Evolutionary conservation across 371 early-diverging fungal species (phyloP), one percentile per base, ranked within the genome.

Genomic region (Basidiobolus meristosporus): DNA sequence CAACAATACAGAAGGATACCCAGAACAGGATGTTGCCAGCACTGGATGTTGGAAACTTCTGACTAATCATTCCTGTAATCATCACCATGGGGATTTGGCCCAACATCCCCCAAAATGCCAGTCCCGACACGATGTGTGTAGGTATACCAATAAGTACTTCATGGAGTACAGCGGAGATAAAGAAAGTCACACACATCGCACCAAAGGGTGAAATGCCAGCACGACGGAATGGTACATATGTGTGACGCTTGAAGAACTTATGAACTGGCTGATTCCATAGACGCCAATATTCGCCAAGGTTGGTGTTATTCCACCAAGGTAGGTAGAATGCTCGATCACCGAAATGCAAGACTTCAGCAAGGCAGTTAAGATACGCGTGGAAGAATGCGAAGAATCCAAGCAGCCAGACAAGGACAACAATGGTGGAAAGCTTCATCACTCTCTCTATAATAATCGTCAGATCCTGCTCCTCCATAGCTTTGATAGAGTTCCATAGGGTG

Each of bases 241-340:
- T 68, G 51, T 90, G 91, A 1, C 91, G 72, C 54, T 90, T 90
- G 54, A 83, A 75, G 51, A 73, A 82, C 28, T 70, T 63, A 60
- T 87, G 77, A 14, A 90, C 83, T 0, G 90, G 90, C 41, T 71
- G 57, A 59, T 90, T 90, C 91, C 91, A 90, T 17, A 80, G 59
- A 22, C 84, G 64, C 90, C 90, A 90, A 59, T 90, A 90, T 29
- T 69, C 68, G 7, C 70, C 76, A 40, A 90, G 58, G 19, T 82
- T 79, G 12, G 67, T 66, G 0, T 80, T 72, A 57, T 90, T 90
- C 91, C 91, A 90, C 90, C 89, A 89, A 30, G 79, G 73, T 20
- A 75, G 57, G 51, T 90, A 90, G 50, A 90, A 90, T 7, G 76
- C 68, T 15, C 91, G 76, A 53, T 90, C 91, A 12, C 88, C 90